Evolutionary conservation across 164 flowering plant genomes (phyloP).

Genomic region (Vitis vinifera): ASM3070453v1 NC_081808.1:18455501-18456000

Average conservation of each 20-base stretch:
- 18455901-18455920: constrained; percentile 95
- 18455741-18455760: constrained; percentile 88
- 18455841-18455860: constrained; percentile 94
- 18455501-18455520: no score
- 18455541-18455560: no score
- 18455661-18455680: constrained; percentile 94
- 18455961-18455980: constrained; percentile 90
- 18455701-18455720: constrained; percentile 79
- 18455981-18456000: constrained; percentile 90
- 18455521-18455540: no score
- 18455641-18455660: constrained; percentile 93
- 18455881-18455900: constrained; percentile 97
- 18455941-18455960: constrained; percentile 95
- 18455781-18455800: constrained; percentile 92
- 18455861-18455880: constrained; percentile 93
- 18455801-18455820: constrained; percentile 97
- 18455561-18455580: no score
- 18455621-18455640: constrained; percentile 50
- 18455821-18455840: constrained; percentile 94
- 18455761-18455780: constrained; percentile 87
- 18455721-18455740: constrained; percentile 79
- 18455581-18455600: neutral
- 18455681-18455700: constrained; percentile 99
- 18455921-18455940: constrained; percentile 97
- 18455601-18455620: neutral